Conservation (phyloP, 345 rosid genomes). For the Mallotus nudiflorus region DNA sequence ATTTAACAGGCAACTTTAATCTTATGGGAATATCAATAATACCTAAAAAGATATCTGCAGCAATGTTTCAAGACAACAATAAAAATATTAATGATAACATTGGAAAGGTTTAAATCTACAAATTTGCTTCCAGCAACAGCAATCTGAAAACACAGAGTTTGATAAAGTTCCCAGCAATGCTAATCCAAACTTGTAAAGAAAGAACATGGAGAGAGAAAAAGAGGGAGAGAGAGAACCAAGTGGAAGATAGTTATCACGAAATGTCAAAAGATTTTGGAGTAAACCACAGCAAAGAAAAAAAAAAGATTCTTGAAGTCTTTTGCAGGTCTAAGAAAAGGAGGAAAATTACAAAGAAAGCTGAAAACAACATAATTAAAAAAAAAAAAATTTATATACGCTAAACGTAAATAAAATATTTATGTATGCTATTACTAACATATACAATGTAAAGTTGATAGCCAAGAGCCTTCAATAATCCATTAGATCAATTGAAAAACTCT, state of each 20-base stretch:
- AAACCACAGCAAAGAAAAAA: not conserved
- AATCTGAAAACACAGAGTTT: not conserved
- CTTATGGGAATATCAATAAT: too few relatives aligned
- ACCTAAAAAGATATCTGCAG: too few relatives aligned
- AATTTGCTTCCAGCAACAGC: not conserved
- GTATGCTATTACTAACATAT: too few relatives aligned
- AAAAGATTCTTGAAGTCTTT: not conserved
- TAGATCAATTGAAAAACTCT: too few relatives aligned
- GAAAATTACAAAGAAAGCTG: not conserved
- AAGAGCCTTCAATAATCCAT: too few relatives aligned
- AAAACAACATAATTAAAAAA: not conserved
- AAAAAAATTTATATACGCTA: not conserved
- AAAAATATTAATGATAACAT: not conserved
- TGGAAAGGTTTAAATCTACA: not conserved
- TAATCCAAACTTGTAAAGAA: not conserved
- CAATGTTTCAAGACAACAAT: not conserved
- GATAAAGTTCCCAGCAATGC: not conserved
- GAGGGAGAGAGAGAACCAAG: not conserved
- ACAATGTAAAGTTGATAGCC: too few relatives aligned
- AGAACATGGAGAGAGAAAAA: not conserved
- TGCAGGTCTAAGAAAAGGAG: not conserved
- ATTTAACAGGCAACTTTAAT: not conserved
- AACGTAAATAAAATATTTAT: not conserved
- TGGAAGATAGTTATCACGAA: not conserved
- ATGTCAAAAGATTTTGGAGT: not conserved